A percentile compares a stretch with the other conserved stretches of the same genome.
Evolutionary conservation across 2,329 filamentous ascomycete genomes (phyloP).

Genomic region (Ophiostoma himal-ulmi): DNA sequence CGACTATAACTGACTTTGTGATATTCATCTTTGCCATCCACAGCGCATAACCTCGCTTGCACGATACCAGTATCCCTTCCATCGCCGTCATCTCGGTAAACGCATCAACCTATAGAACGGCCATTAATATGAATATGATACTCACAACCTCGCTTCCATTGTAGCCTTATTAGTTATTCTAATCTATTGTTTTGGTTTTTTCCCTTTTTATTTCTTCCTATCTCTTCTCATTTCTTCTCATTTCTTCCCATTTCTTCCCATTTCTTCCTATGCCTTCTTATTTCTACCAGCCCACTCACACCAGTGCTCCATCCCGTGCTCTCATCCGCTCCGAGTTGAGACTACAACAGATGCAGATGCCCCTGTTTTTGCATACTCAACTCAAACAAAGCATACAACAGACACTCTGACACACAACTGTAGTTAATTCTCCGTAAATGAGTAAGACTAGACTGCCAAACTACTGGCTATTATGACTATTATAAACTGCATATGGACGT

Average conservation of each 20-base stretch:
- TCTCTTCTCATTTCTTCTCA: not conserved
- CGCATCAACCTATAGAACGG: not conserved
- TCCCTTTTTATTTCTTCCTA: not conserved
- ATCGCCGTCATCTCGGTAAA: not conserved
- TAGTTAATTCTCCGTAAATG: too few relatives aligned
- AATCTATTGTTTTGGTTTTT: not conserved
- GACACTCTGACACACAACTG: not conserved
- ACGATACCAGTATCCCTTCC: not conserved
- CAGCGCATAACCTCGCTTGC: constrained; percentile 29
- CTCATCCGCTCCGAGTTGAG: not conserved
- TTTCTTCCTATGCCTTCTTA: not conserved
- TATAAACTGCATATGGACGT: not conserved
- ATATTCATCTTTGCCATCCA: not conserved
- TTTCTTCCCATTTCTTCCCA: not conserved
- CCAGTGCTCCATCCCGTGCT: not conserved
- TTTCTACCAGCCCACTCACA: not conserved
- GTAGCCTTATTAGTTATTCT: not conserved
- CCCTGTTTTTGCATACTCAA: not conserved
- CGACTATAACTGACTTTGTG: too few relatives aligned
- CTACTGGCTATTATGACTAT: too few relatives aligned
- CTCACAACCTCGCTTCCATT: not conserved
- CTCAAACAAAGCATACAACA: not conserved
- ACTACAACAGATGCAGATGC: not conserved
- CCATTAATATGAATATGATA: not conserved
- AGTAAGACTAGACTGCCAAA: too few relatives aligned